Conservation (phyloP, 805 yeast genomes). For the Vanderwaltozyma polyspora region DNA sequence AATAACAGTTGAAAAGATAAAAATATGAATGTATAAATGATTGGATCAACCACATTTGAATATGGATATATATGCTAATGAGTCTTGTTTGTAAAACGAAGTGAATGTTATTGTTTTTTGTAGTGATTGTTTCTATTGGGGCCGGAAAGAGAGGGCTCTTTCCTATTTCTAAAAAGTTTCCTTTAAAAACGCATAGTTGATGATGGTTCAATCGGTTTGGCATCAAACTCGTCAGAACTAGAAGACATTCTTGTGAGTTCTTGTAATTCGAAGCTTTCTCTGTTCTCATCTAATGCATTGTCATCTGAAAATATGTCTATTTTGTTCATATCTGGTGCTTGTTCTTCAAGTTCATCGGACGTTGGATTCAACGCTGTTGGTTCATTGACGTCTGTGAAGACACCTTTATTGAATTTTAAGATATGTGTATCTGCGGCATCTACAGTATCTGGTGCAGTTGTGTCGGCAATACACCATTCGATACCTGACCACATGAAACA, state of each 20-base stretch:
- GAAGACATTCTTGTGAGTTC: conserved; percentile 13
- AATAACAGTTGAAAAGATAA: too few species aligned
- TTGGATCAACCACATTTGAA: too few species aligned
- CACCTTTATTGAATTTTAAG: conserved; percentile 1
- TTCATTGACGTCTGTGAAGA: background rate
- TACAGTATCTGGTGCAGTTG: background rate
- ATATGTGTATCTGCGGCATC: conserved; percentile 1
- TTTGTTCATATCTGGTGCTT: background rate
- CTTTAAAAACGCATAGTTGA: conserved; percentile 19
- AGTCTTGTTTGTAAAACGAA: too few species aligned
- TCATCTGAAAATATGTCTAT: background rate
- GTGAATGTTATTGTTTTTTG: background rate
- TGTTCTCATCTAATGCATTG: conserved; percentile 2
- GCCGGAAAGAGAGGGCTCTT: background rate
- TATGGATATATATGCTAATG: too few species aligned
- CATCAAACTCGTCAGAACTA: conserved; percentile 5
- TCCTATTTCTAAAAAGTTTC: too few species aligned
- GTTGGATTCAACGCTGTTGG: too few species aligned
- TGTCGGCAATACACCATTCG: conserved; percentile 24
- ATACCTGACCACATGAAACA: conserved; percentile 25
- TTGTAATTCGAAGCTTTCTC: conserved; percentile 13
- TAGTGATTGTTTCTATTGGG: background rate
- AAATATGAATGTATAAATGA: too few species aligned
- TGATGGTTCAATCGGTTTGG: conserved; percentile 15
- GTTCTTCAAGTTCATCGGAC: background rate